A percentile compares a stretch with the other conserved stretches of the same genome.
These are phyloP conservation scores for Coemansia nantahalensis DNA, from an alignment of 192 early-diverging fungal genomes.

Conservation along the genomic window DNA sequence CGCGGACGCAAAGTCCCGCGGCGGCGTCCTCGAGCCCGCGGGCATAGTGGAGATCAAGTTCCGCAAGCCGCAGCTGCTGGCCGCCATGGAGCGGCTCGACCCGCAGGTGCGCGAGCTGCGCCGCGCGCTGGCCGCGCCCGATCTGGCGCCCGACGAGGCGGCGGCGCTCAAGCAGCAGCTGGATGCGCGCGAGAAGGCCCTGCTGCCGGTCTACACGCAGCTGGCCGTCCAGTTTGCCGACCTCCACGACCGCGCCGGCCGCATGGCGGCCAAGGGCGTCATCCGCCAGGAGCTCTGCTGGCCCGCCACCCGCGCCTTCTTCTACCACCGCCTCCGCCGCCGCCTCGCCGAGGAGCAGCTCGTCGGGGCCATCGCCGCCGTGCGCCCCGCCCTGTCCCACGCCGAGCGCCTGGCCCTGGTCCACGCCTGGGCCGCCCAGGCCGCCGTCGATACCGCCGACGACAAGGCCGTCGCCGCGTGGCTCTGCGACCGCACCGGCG, in stretches of 20 bases:
- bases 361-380: conserved; percentile 56
- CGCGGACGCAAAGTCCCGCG: conserved; percentile 84
- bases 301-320: conserved; percentile 76
- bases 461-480: conserved; percentile 60
- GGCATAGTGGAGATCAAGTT: conserved; percentile 99
- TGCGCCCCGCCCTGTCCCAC: conserved; percentile 30
- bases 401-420: conserved; percentile 55
- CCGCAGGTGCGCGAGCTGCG: conserved; percentile 72
- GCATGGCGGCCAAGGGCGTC: conserved; percentile 94
- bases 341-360: conserved; percentile 79
- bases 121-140: conserved; percentile 55
- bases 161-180: conserved; percentile 66
- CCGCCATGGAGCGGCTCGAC: conserved; percentile 93
- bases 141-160: conserved; percentile 60
- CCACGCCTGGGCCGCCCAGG: conserved; percentile 59
- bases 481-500: conserved; percentile 50
- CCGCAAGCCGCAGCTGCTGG: conserved; percentile 86
- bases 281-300: conserved; percentile 79
- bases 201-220: conserved; percentile 92
- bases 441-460: conserved; percentile 55
- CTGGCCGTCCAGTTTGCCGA: conserved; percentile 95
- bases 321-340: conserved; percentile 90
- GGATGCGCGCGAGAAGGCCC: conserved; percentile 78
- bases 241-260: conserved; percentile 92
- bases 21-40: conserved; percentile 94